phyloP scores from a whole-genome alignment of 1,139 yeast genomes.

The Sugiyamaella japonica region DNA sequence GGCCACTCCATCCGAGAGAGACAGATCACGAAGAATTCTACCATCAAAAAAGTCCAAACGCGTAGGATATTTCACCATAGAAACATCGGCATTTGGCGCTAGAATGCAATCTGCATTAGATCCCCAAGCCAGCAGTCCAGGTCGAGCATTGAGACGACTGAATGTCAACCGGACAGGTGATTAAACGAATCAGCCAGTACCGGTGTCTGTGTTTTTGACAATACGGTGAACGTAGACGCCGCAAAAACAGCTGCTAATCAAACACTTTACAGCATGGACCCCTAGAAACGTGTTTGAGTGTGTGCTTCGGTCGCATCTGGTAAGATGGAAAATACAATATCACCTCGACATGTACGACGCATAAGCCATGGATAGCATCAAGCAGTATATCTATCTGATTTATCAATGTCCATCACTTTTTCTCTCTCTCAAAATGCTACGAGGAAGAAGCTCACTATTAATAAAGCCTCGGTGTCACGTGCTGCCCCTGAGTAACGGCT shows the following conservation, averaged over 20 bases:
- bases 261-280: conserved; percentile 5
- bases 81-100: conserved; percentile 37
- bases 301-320: too few relatives aligned
- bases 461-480: not conserved
- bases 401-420: too few relatives aligned
- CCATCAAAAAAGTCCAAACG: conserved; percentile 67
- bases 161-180: conserved; percentile 5
- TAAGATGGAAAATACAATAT: too few relatives aligned
- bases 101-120: conserved; percentile 47
- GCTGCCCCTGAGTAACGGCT: conserved; percentile 6
- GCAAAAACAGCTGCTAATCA: conserved; percentile 6
- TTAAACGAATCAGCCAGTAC: conserved; percentile 9
- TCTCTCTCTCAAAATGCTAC: not conserved
- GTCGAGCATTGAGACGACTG: conserved; percentile 29
- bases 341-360: not conserved
- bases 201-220: not conserved
- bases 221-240: conserved; percentile 8
- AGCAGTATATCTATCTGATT: too few relatives aligned
- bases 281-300: too few relatives aligned
- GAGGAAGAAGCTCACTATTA: not conserved
- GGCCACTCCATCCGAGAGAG: conserved; percentile 53
- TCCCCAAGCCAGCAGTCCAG: conserved; percentile 60
- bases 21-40: conserved; percentile 58
- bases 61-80: conserved; percentile 52
- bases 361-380: not conserved